Evolutionary conservation across 352 stramenopile genomes (phyloP).

Genomic region (Phytopythium oedochilum): DNA sequence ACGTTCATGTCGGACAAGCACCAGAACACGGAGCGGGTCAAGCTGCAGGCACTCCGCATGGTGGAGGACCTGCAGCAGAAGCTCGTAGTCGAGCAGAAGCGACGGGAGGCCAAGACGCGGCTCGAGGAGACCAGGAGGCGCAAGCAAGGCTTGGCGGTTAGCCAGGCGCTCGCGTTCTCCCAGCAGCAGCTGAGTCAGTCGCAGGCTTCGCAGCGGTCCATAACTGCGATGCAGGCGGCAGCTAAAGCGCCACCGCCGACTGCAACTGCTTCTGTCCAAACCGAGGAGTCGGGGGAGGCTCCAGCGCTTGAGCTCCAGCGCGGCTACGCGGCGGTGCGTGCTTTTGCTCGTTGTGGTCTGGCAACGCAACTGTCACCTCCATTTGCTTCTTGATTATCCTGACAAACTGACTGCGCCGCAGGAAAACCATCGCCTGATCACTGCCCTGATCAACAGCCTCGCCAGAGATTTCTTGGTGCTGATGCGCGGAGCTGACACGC

Average conservation of each 20-base stretch:
- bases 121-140: slow-evolving; percentile 62
- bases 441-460: slow-evolving; percentile 31
- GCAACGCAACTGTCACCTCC: background rate
- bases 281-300: slow-evolving; percentile 8
- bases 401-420: background rate
- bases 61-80: slow-evolving; percentile 57
- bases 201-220: slow-evolving; percentile 2
- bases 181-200: slow-evolving; percentile 19
- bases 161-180: slow-evolving; percentile 30
- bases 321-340: slow-evolving; percentile 4
- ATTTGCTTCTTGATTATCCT: background rate
- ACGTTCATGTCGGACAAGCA: slow-evolving; percentile 46
- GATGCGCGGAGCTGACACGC: slow-evolving; percentile 13
- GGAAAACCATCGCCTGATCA: slow-evolving; percentile 37
- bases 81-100: slow-evolving; percentile 53
- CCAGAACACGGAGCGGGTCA: slow-evolving; percentile 55
- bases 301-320: slow-evolving; percentile 1
- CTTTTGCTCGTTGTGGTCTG: too few species aligned
- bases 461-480: slow-evolving; percentile 24
- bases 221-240: slow-evolving; percentile 14
- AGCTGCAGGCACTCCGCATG: slow-evolving; percentile 39
- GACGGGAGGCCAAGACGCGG: slow-evolving; percentile 55
- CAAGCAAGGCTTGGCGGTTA: slow-evolving; percentile 55
- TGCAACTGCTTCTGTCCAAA: slow-evolving; percentile 26
- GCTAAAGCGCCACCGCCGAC: background rate